Base-by-base conservation (phyloP, 2,329 filamentous ascomycete genomes). In the Xylaria sp. region DNA sequence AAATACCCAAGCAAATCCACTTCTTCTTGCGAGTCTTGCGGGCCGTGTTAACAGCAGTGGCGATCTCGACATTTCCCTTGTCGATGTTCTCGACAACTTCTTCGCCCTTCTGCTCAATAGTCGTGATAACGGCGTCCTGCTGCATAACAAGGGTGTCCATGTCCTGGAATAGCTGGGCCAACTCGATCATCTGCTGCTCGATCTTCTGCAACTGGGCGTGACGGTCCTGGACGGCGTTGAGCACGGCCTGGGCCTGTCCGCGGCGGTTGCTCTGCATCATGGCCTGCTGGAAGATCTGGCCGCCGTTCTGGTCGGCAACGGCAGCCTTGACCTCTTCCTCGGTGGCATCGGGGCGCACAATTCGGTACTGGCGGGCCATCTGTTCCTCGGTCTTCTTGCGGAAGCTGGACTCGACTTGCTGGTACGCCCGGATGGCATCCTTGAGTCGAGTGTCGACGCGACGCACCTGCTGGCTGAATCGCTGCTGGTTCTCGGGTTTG, bases 141-240 rank as follows among this genome's bases (percentile, higher is more conserved):
- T 96, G 87, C 42, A 92, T 82, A 62, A 97, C 87, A 54, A 96
- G 79, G 37, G 87, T 86, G 67, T 96, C 90, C 77, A 97, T 88
- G 67, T 97, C 89, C 72, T 92, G 85, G 84, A 97, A 96, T 57
- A 97, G 79, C 75, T 94, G 85, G 4, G 89, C 85, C 59, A 99
- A 80, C 75, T 96, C 90, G 9, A 90, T 85, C 83, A 97, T 90
- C 72, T 95, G 90, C 71, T 84, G 81, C 78, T 96, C 92, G 71
- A 97, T 96, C 81, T 95, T 93, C 76, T 92, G 85, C 67, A 99
- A 89, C 48, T 90, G 92, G 55, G 85, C 85, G 74, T 96, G 92
- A 66, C 94, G 89, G 70, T 90, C 85, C 74, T 89, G 84, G 42
- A 96, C 91, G 65, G 91, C 91, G 67, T 83, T 84, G 58, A 96